A percentile compares a stretch with the other conserved stretches of the same genome.
phyloP scores from a whole-genome alignment of 306 rosid species.

The Sesbania bispinosa region DNA sequence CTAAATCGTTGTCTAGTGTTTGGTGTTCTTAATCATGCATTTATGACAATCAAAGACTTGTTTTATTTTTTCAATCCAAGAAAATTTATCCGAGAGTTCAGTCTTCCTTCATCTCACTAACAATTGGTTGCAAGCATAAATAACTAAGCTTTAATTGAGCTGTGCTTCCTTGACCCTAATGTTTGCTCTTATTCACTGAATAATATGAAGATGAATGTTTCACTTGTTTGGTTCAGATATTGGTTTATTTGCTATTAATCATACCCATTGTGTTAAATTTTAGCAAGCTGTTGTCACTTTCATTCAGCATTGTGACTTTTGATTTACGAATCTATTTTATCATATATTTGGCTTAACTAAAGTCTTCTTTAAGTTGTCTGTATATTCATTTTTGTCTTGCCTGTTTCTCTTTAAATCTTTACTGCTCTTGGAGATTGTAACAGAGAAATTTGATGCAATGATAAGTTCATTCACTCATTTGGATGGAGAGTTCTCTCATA shows the following conservation, averaged over 20 bases:
- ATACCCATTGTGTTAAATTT: not conserved
- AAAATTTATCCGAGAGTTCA: not conserved
- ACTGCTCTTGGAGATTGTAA: slow-evolving; percentile 72
- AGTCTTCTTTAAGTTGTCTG: not conserved
- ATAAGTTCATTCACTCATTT: slow-evolving; percentile 76
- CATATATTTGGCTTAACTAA: not conserved
- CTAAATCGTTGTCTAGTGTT: not conserved
- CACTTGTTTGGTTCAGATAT: not conserved
- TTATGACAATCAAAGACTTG: not conserved
- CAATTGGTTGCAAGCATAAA: too few relatives aligned
- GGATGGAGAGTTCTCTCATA: slow-evolving; percentile 68
- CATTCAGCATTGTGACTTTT: not conserved
- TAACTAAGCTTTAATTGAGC: not conserved
- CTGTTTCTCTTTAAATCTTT: slow-evolving; percentile 35
- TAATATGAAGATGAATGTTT: not conserved
- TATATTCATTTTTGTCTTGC: slow-evolving; percentile 1
- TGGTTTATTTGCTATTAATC: not conserved
- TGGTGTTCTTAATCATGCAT: not conserved
- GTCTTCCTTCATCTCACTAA: not conserved
- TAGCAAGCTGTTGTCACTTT: not conserved
- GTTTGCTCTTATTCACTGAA: not conserved
- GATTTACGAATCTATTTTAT: not conserved
- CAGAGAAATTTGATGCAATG: slow-evolving; percentile 70
- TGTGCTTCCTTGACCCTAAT: not conserved
- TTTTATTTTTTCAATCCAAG: not conserved